phyloP scores from a whole-genome alignment of 2,329 filamentous ascomycete genomes.

The Aspergillus brunneoviolaceus region DNA sequence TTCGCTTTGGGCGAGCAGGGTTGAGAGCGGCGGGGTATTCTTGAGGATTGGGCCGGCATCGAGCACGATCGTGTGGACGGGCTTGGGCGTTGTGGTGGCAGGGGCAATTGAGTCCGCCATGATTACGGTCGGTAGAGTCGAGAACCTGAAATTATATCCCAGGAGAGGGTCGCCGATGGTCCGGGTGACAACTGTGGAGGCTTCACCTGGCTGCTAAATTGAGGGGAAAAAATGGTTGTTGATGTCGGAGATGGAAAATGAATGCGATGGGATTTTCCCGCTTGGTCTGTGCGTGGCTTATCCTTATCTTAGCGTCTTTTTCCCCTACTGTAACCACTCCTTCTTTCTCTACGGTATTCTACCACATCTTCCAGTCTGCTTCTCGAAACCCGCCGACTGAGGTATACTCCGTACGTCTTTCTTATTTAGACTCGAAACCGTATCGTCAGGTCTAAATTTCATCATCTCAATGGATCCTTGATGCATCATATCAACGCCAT shows the following conservation, averaged over 20 bases:
- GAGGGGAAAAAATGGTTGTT: background rate
- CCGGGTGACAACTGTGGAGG: background rate
- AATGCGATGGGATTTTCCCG: slow-evolving; percentile 29
- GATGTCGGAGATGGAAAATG: background rate
- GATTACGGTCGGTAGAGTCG: background rate
- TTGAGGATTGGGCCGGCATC: slow-evolving; percentile 93
- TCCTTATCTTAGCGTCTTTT: slow-evolving; percentile 38
- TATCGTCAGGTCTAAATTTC: background rate
- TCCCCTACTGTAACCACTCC: slow-evolving; percentile 6
- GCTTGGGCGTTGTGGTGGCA: slow-evolving; percentile 55
- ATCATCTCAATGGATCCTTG: background rate
- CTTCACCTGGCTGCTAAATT: background rate
- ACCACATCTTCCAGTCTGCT: background rate
- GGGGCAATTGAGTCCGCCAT: slow-evolving; percentile 26
- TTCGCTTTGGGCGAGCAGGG: slow-evolving; percentile 74
- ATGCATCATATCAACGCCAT: background rate
- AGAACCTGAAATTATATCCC: background rate
- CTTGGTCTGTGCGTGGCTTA: slow-evolving; percentile 36
- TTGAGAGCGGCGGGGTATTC: slow-evolving; percentile 82
- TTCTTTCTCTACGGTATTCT: background rate
- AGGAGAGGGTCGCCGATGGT: background rate
- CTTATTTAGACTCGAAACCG: background rate
- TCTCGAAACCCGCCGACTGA: background rate
- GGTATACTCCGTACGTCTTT: background rate
- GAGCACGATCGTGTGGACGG: slow-evolving; percentile 78